Evolutionary conservation across 805 yeast genomes (phyloP), one percentile per base, ranked within the genome.

Genomic region (Candida argentea): DNA sequence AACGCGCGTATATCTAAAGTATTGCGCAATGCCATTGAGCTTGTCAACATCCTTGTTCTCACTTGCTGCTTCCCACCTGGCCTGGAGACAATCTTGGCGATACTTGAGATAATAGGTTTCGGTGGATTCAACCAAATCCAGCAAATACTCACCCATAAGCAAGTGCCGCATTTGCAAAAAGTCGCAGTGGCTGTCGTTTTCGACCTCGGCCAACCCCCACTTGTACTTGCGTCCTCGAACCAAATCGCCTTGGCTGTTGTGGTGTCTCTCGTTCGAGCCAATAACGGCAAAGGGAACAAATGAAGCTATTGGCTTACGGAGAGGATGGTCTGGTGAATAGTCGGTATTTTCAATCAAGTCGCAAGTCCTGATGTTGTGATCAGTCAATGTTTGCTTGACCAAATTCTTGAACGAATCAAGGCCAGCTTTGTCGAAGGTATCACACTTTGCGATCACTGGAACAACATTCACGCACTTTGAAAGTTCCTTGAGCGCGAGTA

Each of bases 161-260:
- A 84, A 53, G 20, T 73, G 67, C 39, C 83, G 70, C 37, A 87
- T 62, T 35, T 63, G 63, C 16, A 53, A 37, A 44, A 85, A 85
- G 48, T 89, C 95, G 53, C 94, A 83, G 50, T 80, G 86, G 6
- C 58, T 51, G 12, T 67, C 69, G 48, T 84, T 78, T 44, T 82
- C 94, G 22, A 83, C 80, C 46, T 86, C 94, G 9, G 83, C 82
- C 14, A 70, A 52, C 1, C 96, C 96, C 95, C 95, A 87, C 11
- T 61, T 65, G 56, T 85, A 87, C 44, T 51, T 39, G 40, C 64
- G 16, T 20, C 91, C 94, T 37, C 80, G 65, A 16, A 81, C 81
- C 3, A 53, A 35, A 18, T 64, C 20, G 3, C 35, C 33, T 11
- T 24, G 12, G 6, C 9, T 10, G 15, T 25, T 30, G 7, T 6